Evolutionary conservation across 1,284 basidiomycete species (phyloP).

Genomic region (Filobasidium uniguttulatum): DNA sequence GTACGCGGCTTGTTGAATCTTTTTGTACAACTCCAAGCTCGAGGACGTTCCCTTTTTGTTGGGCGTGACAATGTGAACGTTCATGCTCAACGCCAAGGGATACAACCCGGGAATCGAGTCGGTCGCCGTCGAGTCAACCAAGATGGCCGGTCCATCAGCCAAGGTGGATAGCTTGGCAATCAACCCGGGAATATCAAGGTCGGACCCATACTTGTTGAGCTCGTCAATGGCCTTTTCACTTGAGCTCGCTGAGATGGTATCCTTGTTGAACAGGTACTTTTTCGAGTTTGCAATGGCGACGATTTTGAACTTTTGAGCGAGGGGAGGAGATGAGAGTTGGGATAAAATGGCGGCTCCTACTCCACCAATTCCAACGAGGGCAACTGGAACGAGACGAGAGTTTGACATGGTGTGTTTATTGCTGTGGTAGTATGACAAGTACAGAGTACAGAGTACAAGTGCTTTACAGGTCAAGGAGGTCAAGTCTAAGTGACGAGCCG

Average conservation of each 20-base stretch:
- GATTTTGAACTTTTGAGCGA: slow-evolving; percentile 51
- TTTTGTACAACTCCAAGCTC: slow-evolving; percentile 54
- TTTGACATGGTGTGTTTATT: no score
- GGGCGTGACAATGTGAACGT: slow-evolving; percentile 82
- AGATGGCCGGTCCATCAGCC: slow-evolving; percentile 50
- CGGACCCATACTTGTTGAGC: slow-evolving; percentile 29
- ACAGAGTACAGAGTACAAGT: no score
- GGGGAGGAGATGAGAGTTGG: slow-evolving; percentile 49
- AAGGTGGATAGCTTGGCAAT: slow-evolving; percentile 33
- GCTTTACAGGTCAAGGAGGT: no score
- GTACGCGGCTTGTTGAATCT: slow-evolving; percentile 46
- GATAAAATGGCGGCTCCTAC: slow-evolving; percentile 72
- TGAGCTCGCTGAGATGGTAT: background rate
- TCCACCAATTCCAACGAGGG: slow-evolving; percentile 72
- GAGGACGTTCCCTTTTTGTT: slow-evolving; percentile 96
- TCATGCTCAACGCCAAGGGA: slow-evolving; percentile 62
- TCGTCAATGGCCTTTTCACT: slow-evolving; percentile 33
- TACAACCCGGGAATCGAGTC: slow-evolving; percentile 72
- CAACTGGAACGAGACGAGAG: slow-evolving; percentile 39
- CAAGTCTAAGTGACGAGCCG: no score
- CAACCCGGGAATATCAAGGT: slow-evolving; percentile 38
- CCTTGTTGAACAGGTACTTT: slow-evolving; percentile 43
- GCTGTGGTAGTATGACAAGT: no score
- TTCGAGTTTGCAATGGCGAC: slow-evolving; percentile 67
- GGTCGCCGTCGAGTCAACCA: slow-evolving; percentile 91